Evolutionary conservation across 208 protist species (phyloP).

Genomic region (Sergeia podlipaevii): DNA sequence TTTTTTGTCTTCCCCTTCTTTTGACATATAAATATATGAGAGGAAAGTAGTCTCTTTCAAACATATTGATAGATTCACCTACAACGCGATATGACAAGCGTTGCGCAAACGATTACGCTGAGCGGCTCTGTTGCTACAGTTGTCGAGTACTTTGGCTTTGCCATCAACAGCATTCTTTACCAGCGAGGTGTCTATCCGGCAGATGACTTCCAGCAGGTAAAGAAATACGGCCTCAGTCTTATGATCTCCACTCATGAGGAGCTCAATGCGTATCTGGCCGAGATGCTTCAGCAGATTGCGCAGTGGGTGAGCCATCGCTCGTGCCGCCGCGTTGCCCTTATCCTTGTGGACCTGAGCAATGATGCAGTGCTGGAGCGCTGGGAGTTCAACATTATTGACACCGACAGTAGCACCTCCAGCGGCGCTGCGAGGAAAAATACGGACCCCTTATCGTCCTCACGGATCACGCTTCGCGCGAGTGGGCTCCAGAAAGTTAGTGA

Average conservation of each 20-base stretch:
- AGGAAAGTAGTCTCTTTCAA: no score
- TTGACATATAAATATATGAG: no score
- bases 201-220: conserved; percentile 92
- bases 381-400: conserved; percentile 89
- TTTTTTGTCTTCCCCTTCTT: conserved; percentile 4
- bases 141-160: conserved; percentile 97
- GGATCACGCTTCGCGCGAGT: neutral
- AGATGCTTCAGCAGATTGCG: conserved; percentile 93
- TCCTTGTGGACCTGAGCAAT: conserved; percentile 68
- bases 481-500: conserved; percentile 28
- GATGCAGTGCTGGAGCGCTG: conserved; percentile 93
- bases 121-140: conserved; percentile 96
- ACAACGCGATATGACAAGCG: conserved; percentile 41
- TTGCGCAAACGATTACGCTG: conserved; percentile 90
- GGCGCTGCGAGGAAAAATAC: neutral
- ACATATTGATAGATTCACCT: neutral
- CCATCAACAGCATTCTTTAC: conserved; percentile 94
- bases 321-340: conserved; percentile 95
- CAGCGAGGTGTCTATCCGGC: conserved; percentile 98
- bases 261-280: conserved; percentile 94
- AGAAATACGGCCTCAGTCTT: conserved; percentile 95
- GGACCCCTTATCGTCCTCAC: neutral
- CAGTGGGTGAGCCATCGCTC: conserved; percentile 87
- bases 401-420: neutral
- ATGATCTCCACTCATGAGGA: conserved; percentile 93